Percentiles rank a stretch among this genome's conserved stretches.
Evolutionary conservation across 148 eudicot genomes (phyloP).

Genomic region (Silene conica): DNA sequence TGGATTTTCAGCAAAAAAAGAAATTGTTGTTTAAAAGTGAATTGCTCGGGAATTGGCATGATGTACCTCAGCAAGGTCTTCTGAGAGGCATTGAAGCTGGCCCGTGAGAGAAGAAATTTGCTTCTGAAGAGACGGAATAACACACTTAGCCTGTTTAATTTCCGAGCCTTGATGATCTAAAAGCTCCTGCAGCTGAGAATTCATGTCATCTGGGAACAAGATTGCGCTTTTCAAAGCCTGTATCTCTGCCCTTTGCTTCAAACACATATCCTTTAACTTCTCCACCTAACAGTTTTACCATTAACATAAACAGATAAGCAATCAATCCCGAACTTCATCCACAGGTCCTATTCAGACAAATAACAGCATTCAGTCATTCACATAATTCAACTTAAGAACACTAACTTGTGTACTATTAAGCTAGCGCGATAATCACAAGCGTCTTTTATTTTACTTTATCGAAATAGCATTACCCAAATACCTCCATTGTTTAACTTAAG

Average conservation of each 20-base stretch:
- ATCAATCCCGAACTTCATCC: too few species aligned
- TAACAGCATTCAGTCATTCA: too few species aligned
- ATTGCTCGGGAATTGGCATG: neutral
- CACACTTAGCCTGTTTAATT: constrained; percentile 70
- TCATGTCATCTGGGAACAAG: constrained; percentile 74
- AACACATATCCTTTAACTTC: constrained; percentile 81
- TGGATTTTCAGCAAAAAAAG: neutral
- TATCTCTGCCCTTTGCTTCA: constrained; percentile 95
- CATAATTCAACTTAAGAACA: too few species aligned
- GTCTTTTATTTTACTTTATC: too few species aligned
- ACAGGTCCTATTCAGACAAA: neutral
- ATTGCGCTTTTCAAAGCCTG: constrained; percentile 70
- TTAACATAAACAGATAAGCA: neutral
- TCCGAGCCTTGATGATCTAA: constrained; percentile 69
- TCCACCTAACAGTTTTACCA: constrained; percentile 46
- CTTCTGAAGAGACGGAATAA: constrained; percentile 68
- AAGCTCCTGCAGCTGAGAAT: constrained; percentile 54
- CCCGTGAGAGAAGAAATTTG: constrained; percentile 89
- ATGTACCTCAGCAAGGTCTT: constrained; percentile 79
- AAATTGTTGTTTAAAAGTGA: too few species aligned
- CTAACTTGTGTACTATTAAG: too few species aligned
- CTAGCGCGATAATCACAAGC: too few species aligned
- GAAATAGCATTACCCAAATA: too few species aligned
- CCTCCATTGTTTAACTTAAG: too few species aligned
- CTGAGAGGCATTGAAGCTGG: constrained; percentile 71